phyloP scores from a whole-genome alignment of 345 rosid genomes.

The Linum trigynum region DNA sequence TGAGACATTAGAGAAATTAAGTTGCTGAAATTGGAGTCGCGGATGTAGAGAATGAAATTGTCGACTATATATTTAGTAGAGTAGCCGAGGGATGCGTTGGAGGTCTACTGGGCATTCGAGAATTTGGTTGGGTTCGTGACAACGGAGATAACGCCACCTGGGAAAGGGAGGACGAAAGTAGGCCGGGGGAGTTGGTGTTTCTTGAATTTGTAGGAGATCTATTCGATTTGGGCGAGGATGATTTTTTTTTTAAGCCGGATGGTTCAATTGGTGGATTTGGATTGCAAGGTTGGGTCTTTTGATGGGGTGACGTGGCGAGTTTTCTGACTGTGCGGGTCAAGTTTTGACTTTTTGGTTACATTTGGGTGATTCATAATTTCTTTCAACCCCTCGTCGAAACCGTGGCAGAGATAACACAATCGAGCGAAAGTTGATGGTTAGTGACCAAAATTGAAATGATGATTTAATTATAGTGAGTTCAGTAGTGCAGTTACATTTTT shows the following conservation, averaged over 20 bases:
- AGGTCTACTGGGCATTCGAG: conserved; percentile 52
- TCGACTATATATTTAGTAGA: conserved; percentile 64
- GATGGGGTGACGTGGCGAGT: too few relatives aligned
- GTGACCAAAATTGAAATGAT: too few relatives aligned
- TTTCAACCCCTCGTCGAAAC: too few relatives aligned
- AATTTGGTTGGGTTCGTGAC: conserved; percentile 52
- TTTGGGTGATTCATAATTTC: too few relatives aligned
- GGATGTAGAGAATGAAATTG: conserved; percentile 51
- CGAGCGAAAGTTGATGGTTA: too few relatives aligned
- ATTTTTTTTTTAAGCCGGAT: neutral
- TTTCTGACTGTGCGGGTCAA: too few relatives aligned
- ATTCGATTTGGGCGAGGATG: conserved; percentile 38
- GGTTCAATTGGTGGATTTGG: too few relatives aligned
- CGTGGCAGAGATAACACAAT: too few relatives aligned
- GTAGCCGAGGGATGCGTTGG: conserved; percentile 34
- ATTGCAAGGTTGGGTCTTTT: too few relatives aligned
- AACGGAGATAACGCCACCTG: conserved; percentile 50
- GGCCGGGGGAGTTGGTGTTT: conserved; percentile 63
- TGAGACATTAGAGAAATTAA: conserved; percentile 62
- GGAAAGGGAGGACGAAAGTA: conserved; percentile 38
- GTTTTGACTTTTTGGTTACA: too few relatives aligned
- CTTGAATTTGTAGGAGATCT: conserved; percentile 44
- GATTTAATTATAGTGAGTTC: too few relatives aligned
- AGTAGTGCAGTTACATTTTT: too few relatives aligned
- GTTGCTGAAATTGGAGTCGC: conserved; percentile 58